phyloP scores from a whole-genome alignment of 495 filamentous ascomycete genomes.

The Talaromyces adpressus region DNA sequence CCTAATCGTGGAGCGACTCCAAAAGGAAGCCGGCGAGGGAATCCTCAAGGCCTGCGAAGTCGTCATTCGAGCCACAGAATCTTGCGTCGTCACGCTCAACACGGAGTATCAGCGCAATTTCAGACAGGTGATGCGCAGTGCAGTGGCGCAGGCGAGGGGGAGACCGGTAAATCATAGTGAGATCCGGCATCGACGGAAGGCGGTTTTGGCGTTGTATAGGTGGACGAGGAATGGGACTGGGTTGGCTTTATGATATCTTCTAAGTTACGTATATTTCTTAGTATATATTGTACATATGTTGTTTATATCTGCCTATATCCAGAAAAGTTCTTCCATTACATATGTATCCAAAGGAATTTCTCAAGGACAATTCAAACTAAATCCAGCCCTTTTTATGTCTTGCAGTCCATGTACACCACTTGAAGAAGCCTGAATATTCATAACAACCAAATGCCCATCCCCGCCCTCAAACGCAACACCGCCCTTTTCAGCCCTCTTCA shows the following conservation, averaged over 20 bases:
- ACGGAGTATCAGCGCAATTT: slow-evolving; percentile 85
- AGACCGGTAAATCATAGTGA: slow-evolving; percentile 69
- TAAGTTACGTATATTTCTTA: background rate
- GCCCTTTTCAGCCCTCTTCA: slow-evolving; percentile 51
- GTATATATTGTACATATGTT: background rate
- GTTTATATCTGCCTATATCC: background rate
- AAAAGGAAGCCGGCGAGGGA: slow-evolving; percentile 70
- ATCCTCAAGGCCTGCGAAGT: slow-evolving; percentile 81
- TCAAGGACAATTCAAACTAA: slow-evolving; percentile 7
- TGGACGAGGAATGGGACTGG: slow-evolving; percentile 78
- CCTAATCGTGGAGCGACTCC: slow-evolving; percentile 74
- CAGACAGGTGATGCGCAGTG: slow-evolving; percentile 76
- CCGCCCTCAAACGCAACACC: slow-evolving; percentile 59
- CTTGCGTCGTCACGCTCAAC: slow-evolving; percentile 76
- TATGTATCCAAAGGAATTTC: background rate
- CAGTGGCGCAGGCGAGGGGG: slow-evolving; percentile 69
- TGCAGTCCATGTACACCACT: slow-evolving; percentile 16
- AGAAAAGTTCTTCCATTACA: too few relatives aligned
- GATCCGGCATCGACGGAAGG: slow-evolving; percentile 65
- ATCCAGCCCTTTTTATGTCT: slow-evolving; percentile 10
- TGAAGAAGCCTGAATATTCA: slow-evolving; percentile 12
- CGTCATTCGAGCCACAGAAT: slow-evolving; percentile 78
- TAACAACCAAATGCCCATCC: slow-evolving; percentile 38
- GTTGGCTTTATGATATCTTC: slow-evolving; percentile 49
- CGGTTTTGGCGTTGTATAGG: slow-evolving; percentile 66